phyloP scores from a whole-genome alignment of 352 stramenopile genomes.

The Phytopythium mirpurense region DNA sequence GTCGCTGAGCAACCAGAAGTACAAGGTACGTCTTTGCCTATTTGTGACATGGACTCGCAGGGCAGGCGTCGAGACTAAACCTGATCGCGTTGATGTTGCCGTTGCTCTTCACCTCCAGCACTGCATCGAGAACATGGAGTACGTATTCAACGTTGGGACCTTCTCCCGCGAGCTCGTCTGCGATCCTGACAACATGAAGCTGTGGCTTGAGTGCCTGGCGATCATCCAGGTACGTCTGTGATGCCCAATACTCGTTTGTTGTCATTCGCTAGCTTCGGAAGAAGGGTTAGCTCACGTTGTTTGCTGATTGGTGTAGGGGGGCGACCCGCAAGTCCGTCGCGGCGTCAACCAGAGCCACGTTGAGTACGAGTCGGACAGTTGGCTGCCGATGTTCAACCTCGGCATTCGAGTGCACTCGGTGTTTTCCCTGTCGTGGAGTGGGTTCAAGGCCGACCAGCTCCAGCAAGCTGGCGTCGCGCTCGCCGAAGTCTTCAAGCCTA shows the following conservation, averaged over 20 bases:
- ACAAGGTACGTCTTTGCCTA: constrained; percentile 49
- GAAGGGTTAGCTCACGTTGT: constrained; percentile 7
- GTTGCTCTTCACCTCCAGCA: constrained; percentile 37
- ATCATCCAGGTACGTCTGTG: constrained; percentile 50
- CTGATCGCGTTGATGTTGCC: not conserved
- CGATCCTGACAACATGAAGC: constrained; percentile 51
- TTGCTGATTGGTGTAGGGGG: constrained; percentile 39
- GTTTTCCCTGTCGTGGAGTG: constrained; percentile 75
- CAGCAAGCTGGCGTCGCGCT: constrained; percentile 22
- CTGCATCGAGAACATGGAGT: constrained; percentile 84
- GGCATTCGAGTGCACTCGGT: constrained; percentile 84
- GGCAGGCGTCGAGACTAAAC: not conserved
- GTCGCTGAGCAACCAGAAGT: constrained; percentile 79
- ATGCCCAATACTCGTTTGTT: too few species aligned
- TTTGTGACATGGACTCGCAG: not conserved
- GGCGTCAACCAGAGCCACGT: constrained; percentile 73
- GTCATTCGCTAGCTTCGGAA: not conserved
- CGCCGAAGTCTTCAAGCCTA: constrained; percentile 39
- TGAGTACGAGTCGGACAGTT: constrained; percentile 86
- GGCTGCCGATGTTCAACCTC: constrained; percentile 87
- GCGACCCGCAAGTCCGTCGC: constrained; percentile 65
- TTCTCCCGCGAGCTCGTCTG: constrained; percentile 79
- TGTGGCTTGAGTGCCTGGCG: constrained; percentile 69
- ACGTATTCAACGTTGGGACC: constrained; percentile 75
- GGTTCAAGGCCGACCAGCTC: constrained; percentile 42